Evolutionary conservation across 257 asterid species (phyloP), one percentile per base, ranked within the genome.

Genomic region (Avicennia marina): DNA sequence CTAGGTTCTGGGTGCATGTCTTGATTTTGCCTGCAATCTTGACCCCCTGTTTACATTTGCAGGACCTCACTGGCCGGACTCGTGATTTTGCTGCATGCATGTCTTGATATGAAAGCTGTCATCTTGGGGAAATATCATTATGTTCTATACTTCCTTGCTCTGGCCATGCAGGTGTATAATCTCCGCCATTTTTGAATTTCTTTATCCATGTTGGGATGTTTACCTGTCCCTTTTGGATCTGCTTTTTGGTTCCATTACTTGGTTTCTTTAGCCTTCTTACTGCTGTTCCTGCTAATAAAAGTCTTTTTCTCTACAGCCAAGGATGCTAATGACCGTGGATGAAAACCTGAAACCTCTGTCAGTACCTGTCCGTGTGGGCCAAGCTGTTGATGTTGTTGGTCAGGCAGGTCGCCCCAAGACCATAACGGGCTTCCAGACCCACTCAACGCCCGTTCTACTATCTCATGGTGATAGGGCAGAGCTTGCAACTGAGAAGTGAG

Each of bases 371-470:
- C 95, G 97, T 6, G 99, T 93, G 42, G 99, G 99, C 11, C 95
- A 93, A 69, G 97, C 97, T 38, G 96, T 93, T 11, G 99, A 89
- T 68, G 96, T 89, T 21, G 97, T 93, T 6, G 97, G 97, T 32
- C 97, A 88, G 64, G 94, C 97, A 0, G 99, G 96, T 56, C 94
- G 96, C 12, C 97, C 97, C 48, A 93, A 86, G 77, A 93, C 97
- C 54, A 93, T 91, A 4, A 91, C 98, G 0, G 96, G 96, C 3
- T 89, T 93, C 79, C 98, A 86, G 73, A 93, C 95, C 13, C 95
- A 89, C 69, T 78, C 96, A 2, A 93, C 98, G n/a, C 98, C 98
- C 0, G 97, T 93, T 49, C 94, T 93, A 49, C 78, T 93, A 27
- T 70, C 95, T 29, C 97, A 95, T 6, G 99, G 97, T 15, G 99